These are phyloP conservation scores for Cyberlindnera subsufficiens DNA, from an alignment of 805 yeast species.

Conservation along the genomic window DNA sequence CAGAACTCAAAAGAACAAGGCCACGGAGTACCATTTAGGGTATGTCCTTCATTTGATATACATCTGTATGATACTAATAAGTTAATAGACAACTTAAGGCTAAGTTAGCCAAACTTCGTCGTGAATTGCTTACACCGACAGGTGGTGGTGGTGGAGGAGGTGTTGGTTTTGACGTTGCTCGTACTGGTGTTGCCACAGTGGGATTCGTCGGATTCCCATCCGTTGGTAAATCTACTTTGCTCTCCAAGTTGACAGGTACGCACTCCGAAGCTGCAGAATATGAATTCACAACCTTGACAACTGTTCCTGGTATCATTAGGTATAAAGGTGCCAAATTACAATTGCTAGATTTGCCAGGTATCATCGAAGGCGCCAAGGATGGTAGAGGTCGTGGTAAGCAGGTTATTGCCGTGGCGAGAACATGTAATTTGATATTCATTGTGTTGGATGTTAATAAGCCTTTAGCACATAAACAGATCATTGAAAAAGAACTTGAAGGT, in stretches of 20 bases:
- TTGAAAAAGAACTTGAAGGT: constrained; percentile 94
- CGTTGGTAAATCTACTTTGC: constrained; percentile 77
- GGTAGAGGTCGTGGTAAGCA: constrained; percentile 93
- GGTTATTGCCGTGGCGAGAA: constrained; percentile 98
- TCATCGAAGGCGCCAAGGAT: constrained; percentile 86
- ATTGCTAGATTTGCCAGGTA: constrained; percentile 89
- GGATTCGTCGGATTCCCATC: constrained; percentile 99
- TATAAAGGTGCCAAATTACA: constrained; percentile 97
- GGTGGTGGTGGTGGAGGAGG: constrained; percentile 90
- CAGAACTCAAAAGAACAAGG: constrained; percentile 94
- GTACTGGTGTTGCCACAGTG: constrained; percentile 96
- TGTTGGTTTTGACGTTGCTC: constrained; percentile 95
- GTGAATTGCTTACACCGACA: constrained; percentile 75
- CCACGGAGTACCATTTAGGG: constrained; percentile 91
- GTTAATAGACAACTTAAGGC: constrained; percentile 77
- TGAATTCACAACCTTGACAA: constrained; percentile 94
- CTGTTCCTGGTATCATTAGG: constrained; percentile 94
- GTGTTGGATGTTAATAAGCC: constrained; percentile 97
- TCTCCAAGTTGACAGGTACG: constrained; percentile 88
- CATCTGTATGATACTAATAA: neutral
- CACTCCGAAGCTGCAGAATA: constrained; percentile 97
- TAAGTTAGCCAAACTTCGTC: constrained; percentile 87
- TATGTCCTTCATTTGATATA: neutral
- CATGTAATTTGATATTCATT: constrained; percentile 88
- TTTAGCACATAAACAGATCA: constrained; percentile 85